Percentiles rank a stretch among this genome's conserved stretches.
phyloP scores from a whole-genome alignment of 2,329 filamentous ascomycete genomes.

The Aspergillus bombycis region DNA sequence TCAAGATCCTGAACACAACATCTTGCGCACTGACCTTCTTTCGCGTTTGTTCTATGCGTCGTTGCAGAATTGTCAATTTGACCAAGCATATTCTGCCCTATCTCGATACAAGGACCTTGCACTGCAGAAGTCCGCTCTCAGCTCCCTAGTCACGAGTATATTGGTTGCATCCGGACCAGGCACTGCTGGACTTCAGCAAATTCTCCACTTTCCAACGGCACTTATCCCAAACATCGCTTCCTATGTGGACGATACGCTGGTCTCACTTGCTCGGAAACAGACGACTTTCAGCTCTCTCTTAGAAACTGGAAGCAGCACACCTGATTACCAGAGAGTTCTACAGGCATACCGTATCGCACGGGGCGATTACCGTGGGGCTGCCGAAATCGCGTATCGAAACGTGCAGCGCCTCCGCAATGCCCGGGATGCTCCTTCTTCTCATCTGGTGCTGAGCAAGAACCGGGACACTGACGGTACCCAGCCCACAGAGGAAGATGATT shows the following conservation, averaged over 20 bases:
- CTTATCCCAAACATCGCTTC: constrained; percentile 68
- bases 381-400: constrained; percentile 59
- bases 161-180: constrained; percentile 44
- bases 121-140: constrained; percentile 72
- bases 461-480: constrained; percentile 36
- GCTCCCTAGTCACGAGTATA: constrained; percentile 61
- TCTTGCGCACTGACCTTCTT: constrained; percentile 70
- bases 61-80: constrained; percentile 76
- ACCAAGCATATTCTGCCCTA: constrained; percentile 79
- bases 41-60: constrained; percentile 83
- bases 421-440: constrained; percentile 36
- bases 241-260: constrained; percentile 77
- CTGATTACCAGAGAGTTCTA: constrained; percentile 83
- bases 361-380: constrained; percentile 81
- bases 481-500: constrained; percentile 43
- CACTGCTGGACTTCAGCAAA: constrained; percentile 53
- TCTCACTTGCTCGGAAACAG: constrained; percentile 70
- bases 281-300: constrained; percentile 59
- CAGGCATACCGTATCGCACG: constrained; percentile 87
- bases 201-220: constrained; percentile 75
- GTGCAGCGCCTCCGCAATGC: constrained; percentile 54
- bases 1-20: constrained; percentile 39
- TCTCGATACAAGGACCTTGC: constrained; percentile 71
- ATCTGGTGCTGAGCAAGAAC: constrained; percentile 41
- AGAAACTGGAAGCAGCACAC: constrained; percentile 47